Evolutionary conservation across 225 moss, liverwort and hornwort species (phyloP).

Genomic region (Climacium dendroides): DNA sequence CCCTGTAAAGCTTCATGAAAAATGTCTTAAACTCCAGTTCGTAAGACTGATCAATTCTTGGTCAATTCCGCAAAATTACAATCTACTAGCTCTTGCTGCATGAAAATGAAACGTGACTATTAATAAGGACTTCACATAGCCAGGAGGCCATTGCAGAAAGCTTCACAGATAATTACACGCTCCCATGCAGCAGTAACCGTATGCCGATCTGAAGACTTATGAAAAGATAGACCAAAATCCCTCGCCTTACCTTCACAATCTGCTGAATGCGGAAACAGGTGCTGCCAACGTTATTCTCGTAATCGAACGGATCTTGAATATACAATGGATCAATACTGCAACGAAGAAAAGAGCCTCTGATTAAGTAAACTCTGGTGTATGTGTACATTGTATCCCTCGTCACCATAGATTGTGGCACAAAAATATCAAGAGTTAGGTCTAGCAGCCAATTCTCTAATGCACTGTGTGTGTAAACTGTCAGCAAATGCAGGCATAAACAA

Average conservation of each 20-base stretch:
- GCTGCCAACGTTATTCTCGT: constrained; percentile 82
- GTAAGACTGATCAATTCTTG: background rate
- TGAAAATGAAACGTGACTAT: background rate
- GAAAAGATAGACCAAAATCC: background rate
- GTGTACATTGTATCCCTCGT: background rate
- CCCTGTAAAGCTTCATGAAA: background rate
- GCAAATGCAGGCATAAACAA: background rate
- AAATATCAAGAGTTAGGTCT: background rate
- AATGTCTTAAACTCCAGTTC: background rate
- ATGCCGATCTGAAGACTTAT: background rate
- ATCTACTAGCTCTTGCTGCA: background rate
- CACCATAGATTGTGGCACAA: background rate
- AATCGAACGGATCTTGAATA: constrained; percentile 82
- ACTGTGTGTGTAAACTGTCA: background rate
- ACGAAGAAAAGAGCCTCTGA: background rate
- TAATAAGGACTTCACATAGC: background rate
- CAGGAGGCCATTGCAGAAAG: background rate
- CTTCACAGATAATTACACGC: background rate
- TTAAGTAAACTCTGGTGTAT: background rate
- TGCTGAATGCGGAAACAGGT: constrained; percentile 88
- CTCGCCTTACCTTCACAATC: constrained; percentile 55
- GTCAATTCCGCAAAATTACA: background rate
- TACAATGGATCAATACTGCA: constrained; percentile 90
- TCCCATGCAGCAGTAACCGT: background rate
- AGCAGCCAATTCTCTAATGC: background rate